phyloP scores from a whole-genome alignment of 257 asterid species.

The Voacanga thouarsii region DNA sequence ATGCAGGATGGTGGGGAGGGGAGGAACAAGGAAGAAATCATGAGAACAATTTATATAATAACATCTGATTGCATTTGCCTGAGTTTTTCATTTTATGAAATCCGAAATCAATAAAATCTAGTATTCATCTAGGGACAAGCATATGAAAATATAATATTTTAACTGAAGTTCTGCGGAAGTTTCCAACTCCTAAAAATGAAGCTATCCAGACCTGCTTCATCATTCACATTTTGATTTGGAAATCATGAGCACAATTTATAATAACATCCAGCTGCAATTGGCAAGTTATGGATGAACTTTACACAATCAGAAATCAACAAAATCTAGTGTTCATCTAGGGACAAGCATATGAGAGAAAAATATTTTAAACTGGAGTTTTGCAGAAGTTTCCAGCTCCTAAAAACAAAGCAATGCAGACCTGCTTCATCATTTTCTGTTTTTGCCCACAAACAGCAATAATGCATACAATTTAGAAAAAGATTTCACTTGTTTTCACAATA shows the following conservation, averaged over 20 bases:
- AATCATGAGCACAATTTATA: neutral
- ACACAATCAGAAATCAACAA: neutral
- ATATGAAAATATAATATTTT: neutral
- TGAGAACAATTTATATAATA: neutral
- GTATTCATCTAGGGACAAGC: neutral
- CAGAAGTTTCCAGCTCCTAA: neutral
- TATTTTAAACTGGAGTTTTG: neutral
- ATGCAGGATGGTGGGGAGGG: neutral
- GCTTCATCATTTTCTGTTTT: neutral
- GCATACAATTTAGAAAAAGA: neutral
- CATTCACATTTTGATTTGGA: too few species aligned
- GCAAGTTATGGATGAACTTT: neutral
- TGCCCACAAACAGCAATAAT: neutral
- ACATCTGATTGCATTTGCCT: neutral
- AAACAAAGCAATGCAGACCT: neutral
- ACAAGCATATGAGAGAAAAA: neutral
- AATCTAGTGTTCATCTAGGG: neutral
- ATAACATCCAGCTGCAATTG: neutral
- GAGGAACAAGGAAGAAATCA: constrained; percentile 2
- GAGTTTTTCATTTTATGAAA: neutral
- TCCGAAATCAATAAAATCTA: neutral
- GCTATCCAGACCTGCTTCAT: too few species aligned
- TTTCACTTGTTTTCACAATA: neutral
- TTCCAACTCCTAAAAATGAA: too few species aligned
- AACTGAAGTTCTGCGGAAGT: neutral